Evolutionary conservation across 2,329 filamentous ascomycete species (phyloP), one percentile per base, ranked within the genome.

Genomic region (Sporothrix dimorphospora): DNA sequence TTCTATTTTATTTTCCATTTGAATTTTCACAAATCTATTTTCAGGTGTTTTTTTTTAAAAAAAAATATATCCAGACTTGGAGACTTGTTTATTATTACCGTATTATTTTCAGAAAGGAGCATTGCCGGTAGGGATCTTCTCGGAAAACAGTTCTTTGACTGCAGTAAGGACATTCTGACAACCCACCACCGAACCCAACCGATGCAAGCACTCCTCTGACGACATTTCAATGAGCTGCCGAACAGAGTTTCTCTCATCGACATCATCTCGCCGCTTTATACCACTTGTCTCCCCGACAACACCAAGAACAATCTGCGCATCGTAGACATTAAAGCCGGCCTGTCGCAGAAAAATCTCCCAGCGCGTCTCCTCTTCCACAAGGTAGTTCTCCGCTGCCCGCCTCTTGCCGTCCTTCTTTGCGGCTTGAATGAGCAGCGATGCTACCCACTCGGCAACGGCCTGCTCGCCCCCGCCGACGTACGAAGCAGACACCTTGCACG

Each of bases 341-440:
- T 84, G 83, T 16, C 91, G 84, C 30, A 94, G 82, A 74, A 92
- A 91, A 11, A 88, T 61, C 78, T 94, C 92, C 89, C 89, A 92
- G 45, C 82, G 79, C 0, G 89, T 90, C 79, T 93, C 91, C 0
- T 88, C 86, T 19, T 87, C 80, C 8, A 87, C 76, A 40, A 89
- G 78, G 40, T 79, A 71, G 1, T 76, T 73, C 40, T 78, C 74
- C 4, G 77, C 70, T 1, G 76, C 5, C n/a, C 80, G 82, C 8
- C 85, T 85, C 5, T 27, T 6, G 8, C 8, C 45, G 16, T 34
- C 42, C 0, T 77, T 73, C 42, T 78, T 74, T 5, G 77, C 71
- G 1, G 19, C 3, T 14, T 19, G 38, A 21, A 85, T 83, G 59
- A 91, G 85, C 0, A 85, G 77, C 0, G 82, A 83, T 0, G 87